phyloP scores from a whole-genome alignment of 2,329 filamentous ascomycete species.

The Ophiostoma sp. region DNA sequence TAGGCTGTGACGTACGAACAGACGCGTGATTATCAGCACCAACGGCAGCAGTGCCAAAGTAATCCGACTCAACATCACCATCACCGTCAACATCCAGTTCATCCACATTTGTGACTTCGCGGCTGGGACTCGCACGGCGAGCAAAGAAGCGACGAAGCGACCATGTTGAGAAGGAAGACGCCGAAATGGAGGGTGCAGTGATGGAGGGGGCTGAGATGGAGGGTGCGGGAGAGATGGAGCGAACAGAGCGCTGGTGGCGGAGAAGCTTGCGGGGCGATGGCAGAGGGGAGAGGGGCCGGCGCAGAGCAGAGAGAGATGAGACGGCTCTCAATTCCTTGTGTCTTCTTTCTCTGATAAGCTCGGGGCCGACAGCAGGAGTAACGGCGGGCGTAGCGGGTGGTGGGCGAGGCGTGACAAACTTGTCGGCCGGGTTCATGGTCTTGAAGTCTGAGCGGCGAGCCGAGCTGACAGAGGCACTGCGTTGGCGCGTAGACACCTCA shows the following conservation, averaged over 20 bases:
- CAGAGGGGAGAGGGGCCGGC: constrained; percentile 12
- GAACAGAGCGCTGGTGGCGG: constrained; percentile 37
- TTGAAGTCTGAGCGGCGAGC: constrained; percentile 55
- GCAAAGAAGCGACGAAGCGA: constrained; percentile 25
- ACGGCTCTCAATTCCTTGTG: neutral
- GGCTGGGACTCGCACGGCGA: constrained; percentile 20
- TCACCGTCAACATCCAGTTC: neutral
- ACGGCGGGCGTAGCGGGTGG: constrained; percentile 40
- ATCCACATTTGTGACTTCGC: constrained; percentile 9
- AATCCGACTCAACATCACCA: neutral
- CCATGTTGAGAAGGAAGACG: constrained; percentile 30
- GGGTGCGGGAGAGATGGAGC: constrained; percentile 46
- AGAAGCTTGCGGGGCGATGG: constrained; percentile 26
- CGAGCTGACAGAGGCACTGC: constrained; percentile 62
- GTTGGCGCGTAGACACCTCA: constrained; percentile 55
- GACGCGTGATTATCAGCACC: neutral
- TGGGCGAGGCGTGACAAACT: constrained; percentile 64
- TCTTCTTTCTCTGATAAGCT: neutral
- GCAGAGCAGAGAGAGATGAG: constrained; percentile 6
- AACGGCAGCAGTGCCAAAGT: neutral
- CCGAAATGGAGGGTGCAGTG: neutral
- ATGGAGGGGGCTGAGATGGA: constrained; percentile 31
- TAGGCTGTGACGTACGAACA: constrained; percentile 29
- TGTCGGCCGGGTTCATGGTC: constrained; percentile 74
- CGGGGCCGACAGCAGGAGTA: neutral